Base-by-base conservation (phyloP, 2,329 filamentous ascomycete genomes). In the Cadophora sp. region DNA sequence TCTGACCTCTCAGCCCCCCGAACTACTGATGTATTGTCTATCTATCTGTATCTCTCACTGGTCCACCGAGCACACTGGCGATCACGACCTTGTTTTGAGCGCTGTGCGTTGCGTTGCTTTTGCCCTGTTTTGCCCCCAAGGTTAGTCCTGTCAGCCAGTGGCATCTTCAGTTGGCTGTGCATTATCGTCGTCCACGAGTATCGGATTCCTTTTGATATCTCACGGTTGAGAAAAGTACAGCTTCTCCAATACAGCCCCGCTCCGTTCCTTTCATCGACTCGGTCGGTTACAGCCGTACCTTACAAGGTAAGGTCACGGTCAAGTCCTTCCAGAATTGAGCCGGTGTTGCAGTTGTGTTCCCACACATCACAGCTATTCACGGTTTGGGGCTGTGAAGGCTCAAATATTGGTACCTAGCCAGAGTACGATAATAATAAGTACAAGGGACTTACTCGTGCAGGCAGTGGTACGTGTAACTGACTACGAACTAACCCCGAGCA, bases 1-100 rank as follows among this genome's bases (percentile, higher is more conserved):
- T 58, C 55, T 20, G 55, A 18, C 33, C 55, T 58, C 53, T 58
- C 53, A 58, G 53, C 53, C 36, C 33, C 30, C 33, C 55, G 53
- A 56, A 36, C 18, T 22, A 56, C 33, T 22, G 3, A 45, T 18
- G 14, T 45, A 18, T 45, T 45, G 43, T 45, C 30, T 39, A 8
- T 39, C 53, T 24, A 8, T 39, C 53, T 24, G 51, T 56, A 22
- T 56, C 33, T 39, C n/a, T 56, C n/a, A 56, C 53, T 56, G 53
- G 53, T 18, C 27, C 24, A 9, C 9, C 43, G n/a, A 18, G 43
- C 13, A 39, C 30, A 22, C 18, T 39, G 20, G 14, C 14, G 11
- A 39, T 43, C 55, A 41, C 24, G 33, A n/a, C 43, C 55, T 43
- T 24, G n/a, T 7, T 24, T 41, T 58, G 36, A 4, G 20, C 33